Evolutionary conservation across 371 early-diverging fungal species (phyloP), one percentile per base, ranked within the genome.

Genomic region (Coemansia sp.): DNA sequence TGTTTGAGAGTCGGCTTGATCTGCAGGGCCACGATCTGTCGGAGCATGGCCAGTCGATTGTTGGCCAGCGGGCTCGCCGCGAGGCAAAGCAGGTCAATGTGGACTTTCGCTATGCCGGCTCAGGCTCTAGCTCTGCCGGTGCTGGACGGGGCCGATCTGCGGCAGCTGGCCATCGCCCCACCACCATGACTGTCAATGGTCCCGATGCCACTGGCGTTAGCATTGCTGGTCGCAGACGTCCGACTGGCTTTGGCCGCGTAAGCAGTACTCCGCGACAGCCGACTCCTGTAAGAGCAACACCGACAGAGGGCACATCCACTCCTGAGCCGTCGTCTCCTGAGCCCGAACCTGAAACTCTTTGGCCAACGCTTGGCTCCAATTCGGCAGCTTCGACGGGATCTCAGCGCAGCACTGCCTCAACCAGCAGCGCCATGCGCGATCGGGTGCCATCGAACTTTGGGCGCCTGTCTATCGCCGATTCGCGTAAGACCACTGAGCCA

Each of bases 1-100:
- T 97, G 0, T 98, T 98, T 84, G 89, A 84, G 16, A 84, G 91
- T 6, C 90, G 94, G 21, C 88, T 98, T 61, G 98, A 98, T 78
- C 71, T 96, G 40, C 92, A 91, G 69, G 93, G 89, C 5, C 98
- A 98, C 56, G 72, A 75, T 12, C 65, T 79, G 14, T 80, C 71
- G 50, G 82, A 60, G 12, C 82, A 82, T 42, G 57, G 79, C 3
- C 56, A 69, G 63, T 39, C 63, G 5, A 39, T 68, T 18, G 67
- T 68, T 20, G 79, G 81, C 21, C 80, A 80, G 72, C 63, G 65
- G 18, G 80, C 80, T 11, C 71, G 64, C 20, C 77, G 80, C 39
- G 80, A 80, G 16, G 75, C 80, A 11, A 81, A 79, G 66, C 71
- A 80, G 20, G 61, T 80, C 12, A 71, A 48, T 50, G 47, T 80